Evolutionary conservation across 495 filamentous ascomycete genomes (phyloP), one percentile per base, ranked within the genome.

Genomic region (Penicillium lividum): DNA sequence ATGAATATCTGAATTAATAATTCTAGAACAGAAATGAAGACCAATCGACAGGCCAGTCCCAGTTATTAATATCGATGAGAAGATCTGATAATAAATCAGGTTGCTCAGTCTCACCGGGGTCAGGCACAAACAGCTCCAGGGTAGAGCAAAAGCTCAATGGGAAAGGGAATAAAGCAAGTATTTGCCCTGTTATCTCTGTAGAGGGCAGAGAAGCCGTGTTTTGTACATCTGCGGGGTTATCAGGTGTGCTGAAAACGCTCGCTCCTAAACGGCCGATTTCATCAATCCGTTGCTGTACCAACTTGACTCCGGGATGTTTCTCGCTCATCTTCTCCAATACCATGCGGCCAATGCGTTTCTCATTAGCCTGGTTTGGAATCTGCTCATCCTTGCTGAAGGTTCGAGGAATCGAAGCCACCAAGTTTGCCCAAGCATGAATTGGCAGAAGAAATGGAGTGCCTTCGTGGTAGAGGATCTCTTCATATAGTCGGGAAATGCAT

Each of bases 391-490:
- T 55, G 25, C 49, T 45, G 49, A 61, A 59, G 3, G 57, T 58
- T 8, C 54, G 61, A n/a, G 64, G 61, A 5, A 67, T 42, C 15
- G 58, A 52, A 7, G 64, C 64, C 5, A 64, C 47, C 5, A 64
- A 34, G 33, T 43, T 53, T 44, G 56, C 49, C 53, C 55, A 63
- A 16, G 58, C 46, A 51, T 61, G 54, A 0, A 67, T 58, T 4
- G 61, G 53, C 6, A 56, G 30, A 3, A 67, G 44, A 11, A 45
- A 56, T 27, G 36, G 3, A 3, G 54, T 30, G 5, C 64, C 45
- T 16, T 67, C 61, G 11, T 46, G 61, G n/a, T 34, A 57, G 5
- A 54, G 38, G 7, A 67, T 64, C 46, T 67, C 64, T 16, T 64
- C 61, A 10, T 56, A 61, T 3, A 67, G 58, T 13, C 49, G 54